Percentiles rank a stretch among this genome's conserved stretches.
Conservation (phyloP, 2,329 filamentous ascomycete genomes). For the Botrytis elliptica region DNA sequence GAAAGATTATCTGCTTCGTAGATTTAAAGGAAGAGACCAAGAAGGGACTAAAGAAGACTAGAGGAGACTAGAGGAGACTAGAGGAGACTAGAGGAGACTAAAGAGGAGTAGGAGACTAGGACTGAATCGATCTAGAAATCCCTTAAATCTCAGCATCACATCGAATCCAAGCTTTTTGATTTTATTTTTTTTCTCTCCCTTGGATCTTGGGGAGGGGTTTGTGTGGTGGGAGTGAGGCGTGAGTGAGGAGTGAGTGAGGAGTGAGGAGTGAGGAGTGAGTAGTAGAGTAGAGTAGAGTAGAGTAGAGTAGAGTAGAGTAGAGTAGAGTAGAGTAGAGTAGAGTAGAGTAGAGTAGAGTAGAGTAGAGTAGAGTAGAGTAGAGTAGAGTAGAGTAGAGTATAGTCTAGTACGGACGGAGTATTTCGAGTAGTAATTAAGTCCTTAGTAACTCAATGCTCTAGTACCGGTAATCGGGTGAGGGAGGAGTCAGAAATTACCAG, state of each 20-base stretch:
- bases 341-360: too few relatives aligned
- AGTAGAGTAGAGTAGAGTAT: too few relatives aligned
- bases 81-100: background rate
- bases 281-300: too few relatives aligned
- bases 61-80: background rate
- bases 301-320: too few relatives aligned
- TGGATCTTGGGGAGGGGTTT: background rate
- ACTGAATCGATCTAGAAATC: background rate
- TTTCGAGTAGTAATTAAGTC: background rate
- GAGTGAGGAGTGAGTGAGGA: background rate
- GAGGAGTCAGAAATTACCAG: background rate
- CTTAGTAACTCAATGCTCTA: background rate
- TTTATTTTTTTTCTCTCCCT: background rate
- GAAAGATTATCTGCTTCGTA: background rate
- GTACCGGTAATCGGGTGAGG: background rate
- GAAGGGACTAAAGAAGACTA: background rate
- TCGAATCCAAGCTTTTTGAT: background rate
- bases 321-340: too few relatives aligned
- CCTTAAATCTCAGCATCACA: background rate
- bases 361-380: too few relatives aligned
- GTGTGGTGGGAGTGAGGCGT: background rate
- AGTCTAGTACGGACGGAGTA: background rate
- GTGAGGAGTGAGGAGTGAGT: background rate
- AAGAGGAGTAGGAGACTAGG: background rate
- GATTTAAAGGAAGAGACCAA: background rate